Conservation (phyloP, 768 basidiomycete species). For the Ramaria rubella region DNA sequence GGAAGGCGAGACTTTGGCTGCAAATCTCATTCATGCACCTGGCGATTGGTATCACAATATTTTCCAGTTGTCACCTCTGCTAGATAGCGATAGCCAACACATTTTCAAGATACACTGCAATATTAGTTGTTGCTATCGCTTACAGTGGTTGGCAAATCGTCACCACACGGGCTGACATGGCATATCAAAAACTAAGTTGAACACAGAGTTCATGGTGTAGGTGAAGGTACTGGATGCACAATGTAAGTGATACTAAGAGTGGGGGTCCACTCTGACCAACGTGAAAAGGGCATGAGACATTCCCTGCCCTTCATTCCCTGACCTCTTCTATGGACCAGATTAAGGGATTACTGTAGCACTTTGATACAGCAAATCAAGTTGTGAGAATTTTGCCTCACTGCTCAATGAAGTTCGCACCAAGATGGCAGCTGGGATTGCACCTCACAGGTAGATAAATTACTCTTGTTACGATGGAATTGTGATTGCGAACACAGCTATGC, state of each 20-base stretch:
- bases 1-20: constrained; percentile 11
- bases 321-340: constrained; percentile 13
- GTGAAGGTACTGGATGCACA: constrained; percentile 15
- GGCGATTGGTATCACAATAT: constrained; percentile 8
- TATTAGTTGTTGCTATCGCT: constrained; percentile 10
- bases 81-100: too few species aligned
- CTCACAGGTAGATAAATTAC: constrained; percentile 1
- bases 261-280: too few species aligned
- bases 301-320: constrained; percentile 10
- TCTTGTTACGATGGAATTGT: not conserved
- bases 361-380: constrained; percentile 1
- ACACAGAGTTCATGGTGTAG: constrained; percentile 9
- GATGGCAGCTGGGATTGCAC: constrained; percentile 13
- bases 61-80: not conserved
- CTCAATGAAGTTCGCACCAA: constrained; percentile 13
- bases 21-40: constrained; percentile 8
- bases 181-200: constrained; percentile 10
- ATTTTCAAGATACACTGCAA: constrained; percentile 10
- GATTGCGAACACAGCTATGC: constrained; percentile 5
- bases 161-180: constrained; percentile 8
- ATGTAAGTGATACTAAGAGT: constrained; percentile 1
- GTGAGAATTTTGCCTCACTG: constrained; percentile 11
- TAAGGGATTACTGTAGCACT: constrained; percentile 13
- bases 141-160: constrained; percentile 12
- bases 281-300: constrained; percentile 14